Conservation (phyloP, 75 land plant genomes). For the Cunninghamia lanceolata region DNA sequence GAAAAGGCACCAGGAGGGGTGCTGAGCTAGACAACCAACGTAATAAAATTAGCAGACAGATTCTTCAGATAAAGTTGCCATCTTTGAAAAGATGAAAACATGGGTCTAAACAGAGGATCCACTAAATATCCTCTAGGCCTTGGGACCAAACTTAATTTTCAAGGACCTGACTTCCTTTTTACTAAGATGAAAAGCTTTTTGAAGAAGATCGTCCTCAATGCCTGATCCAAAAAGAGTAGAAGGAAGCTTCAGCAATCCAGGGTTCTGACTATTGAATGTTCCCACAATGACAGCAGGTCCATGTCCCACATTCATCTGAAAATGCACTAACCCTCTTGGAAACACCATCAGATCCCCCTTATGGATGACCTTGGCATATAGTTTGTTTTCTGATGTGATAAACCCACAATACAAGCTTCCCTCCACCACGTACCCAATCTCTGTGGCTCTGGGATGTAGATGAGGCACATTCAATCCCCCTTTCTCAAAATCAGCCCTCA, state of each 20-base stretch:
- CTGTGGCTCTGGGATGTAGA: conserved; percentile 33
- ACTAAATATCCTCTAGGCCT: conserved; percentile 5
- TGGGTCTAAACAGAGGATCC: background rate
- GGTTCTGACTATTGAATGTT: conserved; percentile 18
- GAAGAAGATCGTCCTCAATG: conserved; percentile 26
- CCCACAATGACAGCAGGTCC: conserved; percentile 16
- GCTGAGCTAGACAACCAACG: background rate
- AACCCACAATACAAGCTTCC: conserved; percentile 24
- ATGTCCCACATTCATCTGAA: conserved; percentile 26
- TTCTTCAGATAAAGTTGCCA: background rate
- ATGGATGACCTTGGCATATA: conserved; percentile 13
- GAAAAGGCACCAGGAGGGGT: background rate
- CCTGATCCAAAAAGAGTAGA: conserved; percentile 17
- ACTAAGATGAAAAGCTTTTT: conserved; percentile 24
- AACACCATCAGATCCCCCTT: conserved; percentile 34
- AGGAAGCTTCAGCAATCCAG: conserved; percentile 15
- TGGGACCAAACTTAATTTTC: conserved; percentile 30
- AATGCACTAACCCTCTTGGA: conserved; percentile 36
- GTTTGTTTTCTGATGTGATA: conserved; percentile 15
- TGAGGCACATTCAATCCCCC: conserved; percentile 27
- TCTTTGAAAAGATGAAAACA: background rate
- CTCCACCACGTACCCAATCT: conserved; percentile 21
- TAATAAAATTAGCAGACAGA: background rate
- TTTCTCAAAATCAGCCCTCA: conserved; percentile 19
- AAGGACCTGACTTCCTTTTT: conserved; percentile 23